Percentiles rank a stretch among this genome's conserved stretches.
These are phyloP conservation scores for Arabidopsis lyrata DNA, from an alignment of 441 rosid species.

Conservation along the genomic window DNA sequence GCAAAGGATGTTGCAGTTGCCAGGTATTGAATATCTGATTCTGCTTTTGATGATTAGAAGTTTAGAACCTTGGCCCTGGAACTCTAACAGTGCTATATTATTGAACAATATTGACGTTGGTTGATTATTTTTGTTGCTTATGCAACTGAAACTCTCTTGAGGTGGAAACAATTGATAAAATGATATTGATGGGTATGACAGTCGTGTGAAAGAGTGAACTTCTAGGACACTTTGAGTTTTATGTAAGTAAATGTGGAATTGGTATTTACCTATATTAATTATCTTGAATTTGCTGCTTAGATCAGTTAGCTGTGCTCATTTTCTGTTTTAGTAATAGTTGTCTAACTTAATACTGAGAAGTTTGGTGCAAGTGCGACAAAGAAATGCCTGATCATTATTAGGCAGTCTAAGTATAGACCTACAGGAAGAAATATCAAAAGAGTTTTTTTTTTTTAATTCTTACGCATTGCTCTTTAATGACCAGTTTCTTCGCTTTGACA, in stretches of 20 bases:
- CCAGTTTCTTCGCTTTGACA: background rate
- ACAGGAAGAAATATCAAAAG: background rate
- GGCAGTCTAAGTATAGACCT: background rate
- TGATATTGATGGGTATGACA: background rate
- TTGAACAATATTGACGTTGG: background rate
- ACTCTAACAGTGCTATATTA: background rate
- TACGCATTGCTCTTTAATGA: background rate
- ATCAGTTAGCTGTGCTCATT: background rate
- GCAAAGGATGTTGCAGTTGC: constrained; percentile 95
- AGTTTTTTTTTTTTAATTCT: background rate
- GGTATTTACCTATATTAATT: background rate
- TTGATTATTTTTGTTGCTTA: constrained; percentile 5
- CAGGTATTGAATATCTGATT: constrained; percentile 57
- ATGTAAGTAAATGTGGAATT: constrained; percentile 2
- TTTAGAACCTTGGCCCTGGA: constrained; percentile 21
- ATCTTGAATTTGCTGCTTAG: background rate
- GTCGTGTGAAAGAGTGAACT: constrained; percentile 16
- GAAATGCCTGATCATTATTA: background rate
- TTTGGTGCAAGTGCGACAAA: constrained; percentile 1
- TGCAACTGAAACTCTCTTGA: constrained; percentile 19
- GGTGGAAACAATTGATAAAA: constrained; percentile 3
- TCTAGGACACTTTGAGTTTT: constrained; percentile 14
- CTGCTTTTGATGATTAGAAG: constrained; percentile 12
- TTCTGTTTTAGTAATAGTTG: background rate
- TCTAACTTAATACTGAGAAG: background rate